A percentile compares a stretch with the other conserved stretches of the same genome.
These are phyloP conservation scores for Yamadazyma siamensis DNA, from an alignment of 1,139 yeast genomes.

Conservation along the genomic window DNA sequence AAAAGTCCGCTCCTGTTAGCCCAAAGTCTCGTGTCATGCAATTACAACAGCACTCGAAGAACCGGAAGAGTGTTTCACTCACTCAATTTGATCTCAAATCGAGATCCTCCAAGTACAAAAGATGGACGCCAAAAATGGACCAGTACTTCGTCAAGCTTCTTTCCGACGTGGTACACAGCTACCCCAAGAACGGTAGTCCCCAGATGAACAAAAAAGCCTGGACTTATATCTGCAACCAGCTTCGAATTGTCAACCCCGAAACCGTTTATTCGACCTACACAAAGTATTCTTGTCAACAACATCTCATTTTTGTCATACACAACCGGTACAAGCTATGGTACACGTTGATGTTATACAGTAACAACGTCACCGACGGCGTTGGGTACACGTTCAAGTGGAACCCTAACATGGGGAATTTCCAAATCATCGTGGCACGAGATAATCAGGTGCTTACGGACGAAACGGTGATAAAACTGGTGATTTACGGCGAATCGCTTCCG, in stretches of 20 bases:
- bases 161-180: slow-evolving; percentile 38
- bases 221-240: slow-evolving; percentile 37
- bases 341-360: slow-evolving; percentile 29
- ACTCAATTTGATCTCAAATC: slow-evolving; percentile 31
- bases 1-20: no score
- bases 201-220: slow-evolving; percentile 37
- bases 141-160: slow-evolving; percentile 31
- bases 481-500: slow-evolving; percentile 31
- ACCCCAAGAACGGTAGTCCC: slow-evolving; percentile 28
- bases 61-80: slow-evolving; percentile 7
- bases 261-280: slow-evolving; percentile 43
- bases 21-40: no score
- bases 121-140: slow-evolving; percentile 45
- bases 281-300: slow-evolving; percentile 41
- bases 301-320: slow-evolving; percentile 35
- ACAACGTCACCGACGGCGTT: slow-evolving; percentile 14
- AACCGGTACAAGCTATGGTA: slow-evolving; percentile 38
- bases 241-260: slow-evolving; percentile 37
- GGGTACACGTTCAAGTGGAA: slow-evolving; percentile 37
- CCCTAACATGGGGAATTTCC: slow-evolving; percentile 35
- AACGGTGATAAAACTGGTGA: slow-evolving; percentile 28
- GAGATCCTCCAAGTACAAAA: slow-evolving; percentile 35
- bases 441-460: slow-evolving; percentile 28
- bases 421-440: slow-evolving; percentile 26
- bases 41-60: no score